Conservation (phyloP, 192 early-diverging fungal genomes). For the Mycoemilia scoparia region DNA sequence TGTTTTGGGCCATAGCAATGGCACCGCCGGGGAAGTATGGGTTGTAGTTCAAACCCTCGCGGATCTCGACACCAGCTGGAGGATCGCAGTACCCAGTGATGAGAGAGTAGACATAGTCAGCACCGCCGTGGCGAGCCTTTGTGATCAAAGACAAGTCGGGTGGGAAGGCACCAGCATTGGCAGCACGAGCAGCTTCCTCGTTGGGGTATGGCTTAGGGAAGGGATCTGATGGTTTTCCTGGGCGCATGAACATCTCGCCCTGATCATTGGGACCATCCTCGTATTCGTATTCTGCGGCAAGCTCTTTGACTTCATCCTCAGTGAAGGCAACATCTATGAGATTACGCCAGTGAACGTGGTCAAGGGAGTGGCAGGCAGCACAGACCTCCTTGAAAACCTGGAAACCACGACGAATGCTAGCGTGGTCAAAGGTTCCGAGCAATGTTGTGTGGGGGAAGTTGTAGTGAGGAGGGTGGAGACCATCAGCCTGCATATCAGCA, state of each 20-base stretch:
- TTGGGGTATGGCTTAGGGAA: constrained; percentile 85
- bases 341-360: constrained; percentile 86
- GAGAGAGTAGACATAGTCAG: constrained; percentile 87
- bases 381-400: constrained; percentile 98
- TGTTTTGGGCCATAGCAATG: constrained; percentile 84
- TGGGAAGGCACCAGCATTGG: constrained; percentile 87
- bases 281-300: constrained; percentile 87
- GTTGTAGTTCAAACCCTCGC: constrained; percentile 97
- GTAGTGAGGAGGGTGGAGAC: constrained; percentile 75
- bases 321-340: constrained; percentile 88
- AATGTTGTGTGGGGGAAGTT: constrained; percentile 74
- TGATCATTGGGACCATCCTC: constrained; percentile 79
- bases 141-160: constrained; percentile 90
- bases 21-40: constrained; percentile 97
- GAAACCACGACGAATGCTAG: constrained; percentile 94
- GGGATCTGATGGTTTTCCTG: constrained; percentile 85
- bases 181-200: constrained; percentile 89
- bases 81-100: constrained; percentile 89
- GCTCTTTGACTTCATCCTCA: constrained; percentile 77
- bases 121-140: constrained; percentile 88
- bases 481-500: constrained; percentile 78
- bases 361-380: constrained; percentile 89
- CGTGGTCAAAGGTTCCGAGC: constrained; percentile 82
- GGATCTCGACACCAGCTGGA: constrained; percentile 79
- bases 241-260: constrained; percentile 82